phyloP scores from a whole-genome alignment of 2,329 filamentous ascomycete species.

The Claviceps africana region DNA sequence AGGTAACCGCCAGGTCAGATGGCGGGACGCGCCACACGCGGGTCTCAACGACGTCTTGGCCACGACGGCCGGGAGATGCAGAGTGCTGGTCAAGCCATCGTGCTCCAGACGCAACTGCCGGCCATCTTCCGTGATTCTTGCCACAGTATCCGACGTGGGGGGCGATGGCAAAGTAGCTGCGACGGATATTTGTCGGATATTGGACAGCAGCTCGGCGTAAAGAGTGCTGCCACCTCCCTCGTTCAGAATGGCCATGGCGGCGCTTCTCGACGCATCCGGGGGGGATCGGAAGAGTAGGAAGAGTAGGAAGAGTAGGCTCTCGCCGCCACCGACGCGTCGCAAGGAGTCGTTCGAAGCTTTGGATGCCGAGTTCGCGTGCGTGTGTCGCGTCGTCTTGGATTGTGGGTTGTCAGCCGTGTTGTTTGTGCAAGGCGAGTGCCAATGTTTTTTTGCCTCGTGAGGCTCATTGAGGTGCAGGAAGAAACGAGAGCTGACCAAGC shows the following conservation, averaged over 20 bases:
- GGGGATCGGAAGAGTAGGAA: not conserved
- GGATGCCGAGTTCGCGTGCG: not conserved
- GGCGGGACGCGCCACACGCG: constrained; percentile 15
- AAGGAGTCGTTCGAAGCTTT: not conserved
- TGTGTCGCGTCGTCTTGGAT: not conserved
- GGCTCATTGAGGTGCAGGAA: not conserved
- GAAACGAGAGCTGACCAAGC: not conserved
- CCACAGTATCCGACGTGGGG: constrained; percentile 27
- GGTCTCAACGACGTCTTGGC: constrained; percentile 24
- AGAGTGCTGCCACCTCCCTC: constrained; percentile 21
- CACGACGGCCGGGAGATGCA: constrained; percentile 31
- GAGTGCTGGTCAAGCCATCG: constrained; percentile 18
- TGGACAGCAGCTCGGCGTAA: constrained; percentile 51
- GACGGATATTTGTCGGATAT: constrained; percentile 50
- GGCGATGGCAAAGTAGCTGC: constrained; percentile 35
- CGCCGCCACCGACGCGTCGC: not conserved
- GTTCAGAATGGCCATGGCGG: not conserved
- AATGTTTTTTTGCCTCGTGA: not conserved
- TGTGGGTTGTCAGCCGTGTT: not conserved
- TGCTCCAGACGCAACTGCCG: constrained; percentile 34
- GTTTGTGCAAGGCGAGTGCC: not conserved
- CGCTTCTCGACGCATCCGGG: not conserved
- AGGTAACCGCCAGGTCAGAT: constrained; percentile 42
- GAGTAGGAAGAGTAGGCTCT: not conserved
- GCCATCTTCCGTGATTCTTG: constrained; percentile 31